Evolutionary conservation across 2,329 filamentous ascomycete species (phyloP).

Genomic region (Scolecobasidium constrictum): DNA sequence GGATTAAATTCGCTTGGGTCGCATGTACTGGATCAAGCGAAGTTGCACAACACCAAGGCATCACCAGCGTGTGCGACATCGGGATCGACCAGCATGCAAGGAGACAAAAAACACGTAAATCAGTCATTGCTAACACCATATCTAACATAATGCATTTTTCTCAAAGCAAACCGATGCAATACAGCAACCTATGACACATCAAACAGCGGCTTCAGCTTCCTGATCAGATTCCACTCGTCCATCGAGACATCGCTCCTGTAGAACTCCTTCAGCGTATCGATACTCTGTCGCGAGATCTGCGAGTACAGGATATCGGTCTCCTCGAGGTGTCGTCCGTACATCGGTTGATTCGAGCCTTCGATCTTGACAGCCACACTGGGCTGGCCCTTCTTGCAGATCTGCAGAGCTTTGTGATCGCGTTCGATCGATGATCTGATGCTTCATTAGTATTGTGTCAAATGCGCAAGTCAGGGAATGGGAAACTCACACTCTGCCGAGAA

Average conservation of each 20-base stretch:
- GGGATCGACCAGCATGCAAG: too few species aligned
- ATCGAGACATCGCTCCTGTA: conserved; percentile 79
- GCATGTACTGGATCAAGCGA: too few species aligned
- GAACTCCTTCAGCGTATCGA: conserved; percentile 93
- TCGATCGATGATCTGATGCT: conserved; percentile 75
- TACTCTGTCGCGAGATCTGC: conserved; percentile 74
- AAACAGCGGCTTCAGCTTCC: conserved; percentile 90
- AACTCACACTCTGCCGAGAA: conserved; percentile 84
- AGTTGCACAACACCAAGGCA: too few species aligned
- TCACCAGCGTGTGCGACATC: too few species aligned
- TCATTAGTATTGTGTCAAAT: conserved; percentile 4
- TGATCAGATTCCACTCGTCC: conserved; percentile 91
- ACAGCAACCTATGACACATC: conserved; percentile 77
- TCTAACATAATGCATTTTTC: too few species aligned
- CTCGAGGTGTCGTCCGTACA: conserved; percentile 90
- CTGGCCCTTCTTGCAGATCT: conserved; percentile 86
- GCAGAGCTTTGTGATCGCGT: conserved; percentile 91
- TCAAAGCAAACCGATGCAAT: too few species aligned
- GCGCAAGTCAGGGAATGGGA: conserved; percentile 3
- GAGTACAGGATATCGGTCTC: conserved; percentile 84
- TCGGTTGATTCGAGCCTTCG: conserved; percentile 83
- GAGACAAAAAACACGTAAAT: too few species aligned
- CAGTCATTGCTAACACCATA: too few species aligned
- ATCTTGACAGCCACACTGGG: conserved; percentile 98
- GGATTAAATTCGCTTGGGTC: too few species aligned